Base-by-base conservation (phyloP, 768 basidiomycete genomes). In the Boletales sp. region DNA sequence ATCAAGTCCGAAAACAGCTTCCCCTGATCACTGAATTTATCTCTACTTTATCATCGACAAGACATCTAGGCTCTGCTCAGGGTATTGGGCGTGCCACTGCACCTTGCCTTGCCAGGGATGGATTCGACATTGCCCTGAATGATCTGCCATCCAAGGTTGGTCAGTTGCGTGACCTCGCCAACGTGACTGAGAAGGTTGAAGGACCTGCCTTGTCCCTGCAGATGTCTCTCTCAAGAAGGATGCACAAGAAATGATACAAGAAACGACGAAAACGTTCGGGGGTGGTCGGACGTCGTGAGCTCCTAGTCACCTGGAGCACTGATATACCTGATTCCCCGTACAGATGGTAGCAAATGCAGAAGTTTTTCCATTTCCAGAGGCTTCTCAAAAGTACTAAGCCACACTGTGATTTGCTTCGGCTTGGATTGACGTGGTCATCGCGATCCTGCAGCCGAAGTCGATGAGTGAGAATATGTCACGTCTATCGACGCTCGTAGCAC, bases 221-320 rank as follows among this genome's bases (percentile, higher is more conserved):
- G 76, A 79, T 51, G 72, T 80, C 8, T 63, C 67, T 3, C 46
- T 58, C 2, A 76, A 79, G 44, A 55, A 53, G 2, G 65, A 74
- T 12, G 77, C 79, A 3, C 59, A 72, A 42, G 49, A 15, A 13
- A 65, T 79, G 60, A 61, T 81, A 3, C 60, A 65, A 7, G 51
- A 53, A 0, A 60, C 59, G 11, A 61, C 63, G 9, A 39, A 60
- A 2, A 54, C 55, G 13, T 58, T 78, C 10, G 77, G 54, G 3
- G 59, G n/a, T n/a, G 46, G 2, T 21, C 50, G 11, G 35, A 45
- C 8, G 43, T 44, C 4, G 43, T 44, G 33, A 35, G 18, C 34
- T 21, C 21, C 17, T 2, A 8, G 8, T 36, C 15, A 4, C 4
- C 35, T 21, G 4, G 21, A 21, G 4, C 21, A 21, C 21, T 21